These are phyloP conservation scores for Oleoguttula mirabilis DNA, from an alignment of 495 filamentous ascomycete genomes.

Conservation along the genomic window DNA sequence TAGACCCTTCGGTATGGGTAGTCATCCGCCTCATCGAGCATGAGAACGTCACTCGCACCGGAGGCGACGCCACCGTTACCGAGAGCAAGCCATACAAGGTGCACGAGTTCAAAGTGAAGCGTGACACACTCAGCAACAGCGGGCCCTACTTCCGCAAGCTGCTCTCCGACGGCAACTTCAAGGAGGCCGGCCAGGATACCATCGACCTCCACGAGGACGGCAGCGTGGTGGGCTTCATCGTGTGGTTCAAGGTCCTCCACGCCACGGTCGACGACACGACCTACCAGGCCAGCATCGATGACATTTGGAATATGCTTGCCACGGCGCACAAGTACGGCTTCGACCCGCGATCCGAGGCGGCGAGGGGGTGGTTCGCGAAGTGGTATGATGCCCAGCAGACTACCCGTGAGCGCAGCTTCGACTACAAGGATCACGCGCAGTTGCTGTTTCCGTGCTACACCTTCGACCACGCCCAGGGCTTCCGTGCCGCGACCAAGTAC, in stretches of 20 bases:
- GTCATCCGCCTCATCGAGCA: constrained; percentile 15
- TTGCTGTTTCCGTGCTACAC: constrained; percentile 8
- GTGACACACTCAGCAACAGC: neutral
- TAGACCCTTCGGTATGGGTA: no score
- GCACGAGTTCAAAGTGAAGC: constrained; percentile 12
- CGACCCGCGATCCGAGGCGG: neutral
- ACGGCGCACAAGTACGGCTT: constrained; percentile 12
- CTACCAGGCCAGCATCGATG: constrained; percentile 1
- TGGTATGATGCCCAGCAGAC: constrained; percentile 6
- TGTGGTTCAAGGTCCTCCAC: constrained; percentile 13
- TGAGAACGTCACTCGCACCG: neutral
- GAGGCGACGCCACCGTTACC: neutral
- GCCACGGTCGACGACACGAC: neutral
- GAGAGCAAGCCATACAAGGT: constrained; percentile 1
- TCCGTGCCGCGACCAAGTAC: constrained; percentile 4
- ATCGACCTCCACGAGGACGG: constrained; percentile 12
- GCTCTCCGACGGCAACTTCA: constrained; percentile 2
- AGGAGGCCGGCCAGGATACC: neutral
- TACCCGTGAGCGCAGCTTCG: neutral
- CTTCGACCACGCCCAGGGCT: constrained; percentile 14
- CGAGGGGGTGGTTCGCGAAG: constrained; percentile 8
- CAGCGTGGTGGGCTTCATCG: neutral
- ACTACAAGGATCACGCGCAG: neutral
- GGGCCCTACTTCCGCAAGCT: constrained; percentile 1
- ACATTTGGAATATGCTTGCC: constrained; percentile 10